phyloP scores from a whole-genome alignment of 495 filamentous ascomycete genomes.

The Achaetomiella virescens region DNA sequence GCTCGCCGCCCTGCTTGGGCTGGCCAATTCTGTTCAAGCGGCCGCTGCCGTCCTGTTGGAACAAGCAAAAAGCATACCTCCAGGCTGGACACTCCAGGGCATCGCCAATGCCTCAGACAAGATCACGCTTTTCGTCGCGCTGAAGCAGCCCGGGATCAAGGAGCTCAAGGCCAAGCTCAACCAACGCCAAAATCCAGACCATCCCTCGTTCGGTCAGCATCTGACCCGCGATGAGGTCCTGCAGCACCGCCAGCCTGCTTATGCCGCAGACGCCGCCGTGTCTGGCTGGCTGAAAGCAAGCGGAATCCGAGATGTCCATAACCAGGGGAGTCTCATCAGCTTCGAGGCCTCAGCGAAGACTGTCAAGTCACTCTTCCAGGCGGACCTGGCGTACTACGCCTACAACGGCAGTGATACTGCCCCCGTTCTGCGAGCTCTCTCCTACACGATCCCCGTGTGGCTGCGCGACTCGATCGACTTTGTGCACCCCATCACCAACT shows the following conservation, averaged over 20 bases:
- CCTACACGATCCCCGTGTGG: conserved; percentile 44
- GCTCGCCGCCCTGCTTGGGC: conserved; percentile 11
- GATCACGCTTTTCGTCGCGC: conserved; percentile 29
- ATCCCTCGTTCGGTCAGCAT: conserved; percentile 27
- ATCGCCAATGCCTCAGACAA: conserved; percentile 22
- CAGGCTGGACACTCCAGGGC: conserved; percentile 21
- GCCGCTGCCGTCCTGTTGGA: conserved; percentile 21
- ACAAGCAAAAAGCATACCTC: conserved; percentile 13
- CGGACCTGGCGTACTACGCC: conserved; percentile 32
- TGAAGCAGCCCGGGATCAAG: conserved; percentile 32
- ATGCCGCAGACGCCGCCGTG: conserved; percentile 19
- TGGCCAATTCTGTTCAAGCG: conserved; percentile 6
- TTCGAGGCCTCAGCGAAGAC: conserved; percentile 30
- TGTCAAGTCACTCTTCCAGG: conserved; percentile 34
- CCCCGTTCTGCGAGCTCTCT: conserved; percentile 28
- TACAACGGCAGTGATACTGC: conserved; percentile 19
- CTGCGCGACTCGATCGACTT: conserved; percentile 38
- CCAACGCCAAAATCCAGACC: conserved; percentile 8
- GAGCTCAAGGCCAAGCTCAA: conserved; percentile 30
- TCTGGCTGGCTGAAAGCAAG: conserved; percentile 32
- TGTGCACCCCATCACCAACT: conserved; percentile 38
- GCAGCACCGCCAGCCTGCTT: conserved; percentile 24
- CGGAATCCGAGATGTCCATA: conserved; percentile 22
- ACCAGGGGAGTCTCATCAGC: conserved; percentile 27
- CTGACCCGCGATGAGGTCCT: conserved; percentile 28